These are phyloP conservation scores for Pichia sporocuriosa DNA, from an alignment of 805 yeast genomes.

Conservation along the genomic window DNA sequence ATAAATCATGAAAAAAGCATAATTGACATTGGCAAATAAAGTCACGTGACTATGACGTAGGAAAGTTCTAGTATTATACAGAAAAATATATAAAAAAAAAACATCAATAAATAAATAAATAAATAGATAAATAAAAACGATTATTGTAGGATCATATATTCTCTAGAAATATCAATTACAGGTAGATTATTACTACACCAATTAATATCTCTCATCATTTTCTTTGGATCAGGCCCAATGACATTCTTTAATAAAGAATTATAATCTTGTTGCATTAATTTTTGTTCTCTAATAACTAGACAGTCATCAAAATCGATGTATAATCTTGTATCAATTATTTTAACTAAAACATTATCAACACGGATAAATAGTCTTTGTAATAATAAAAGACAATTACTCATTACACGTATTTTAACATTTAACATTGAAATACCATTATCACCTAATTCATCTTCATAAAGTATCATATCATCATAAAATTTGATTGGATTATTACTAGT, in stretches of 20 bases:
- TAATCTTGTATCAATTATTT: constrained; percentile 79
- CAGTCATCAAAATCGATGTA: constrained; percentile 69
- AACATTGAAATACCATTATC: constrained; percentile 88
- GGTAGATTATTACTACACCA: constrained; percentile 61
- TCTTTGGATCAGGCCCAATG: constrained; percentile 49
- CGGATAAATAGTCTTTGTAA: constrained; percentile 75
- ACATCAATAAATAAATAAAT: background rate
- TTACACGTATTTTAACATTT: constrained; percentile 77
- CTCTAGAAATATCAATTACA: constrained; percentile 20
- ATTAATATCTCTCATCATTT: constrained; percentile 68
- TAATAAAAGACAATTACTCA: constrained; percentile 71
- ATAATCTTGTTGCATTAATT: constrained; percentile 57
- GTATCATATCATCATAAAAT: constrained; percentile 80
- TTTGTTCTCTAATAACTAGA: constrained; percentile 67
- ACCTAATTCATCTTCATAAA: constrained; percentile 93
- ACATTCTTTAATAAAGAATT: constrained; percentile 34
- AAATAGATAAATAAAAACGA: background rate
- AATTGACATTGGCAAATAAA: background rate
- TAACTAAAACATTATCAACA: constrained; percentile 81
- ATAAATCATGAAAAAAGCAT: background rate
- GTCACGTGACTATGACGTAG: too few relatives aligned
- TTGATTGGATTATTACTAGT: constrained; percentile 72
- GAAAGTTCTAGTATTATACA: too few relatives aligned
- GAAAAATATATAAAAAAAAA: too few relatives aligned
- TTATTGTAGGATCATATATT: constrained; percentile 14